Evolutionary conservation across 345 rosid genomes (phyloP).

Genomic region (Brassica carinata): DNA sequence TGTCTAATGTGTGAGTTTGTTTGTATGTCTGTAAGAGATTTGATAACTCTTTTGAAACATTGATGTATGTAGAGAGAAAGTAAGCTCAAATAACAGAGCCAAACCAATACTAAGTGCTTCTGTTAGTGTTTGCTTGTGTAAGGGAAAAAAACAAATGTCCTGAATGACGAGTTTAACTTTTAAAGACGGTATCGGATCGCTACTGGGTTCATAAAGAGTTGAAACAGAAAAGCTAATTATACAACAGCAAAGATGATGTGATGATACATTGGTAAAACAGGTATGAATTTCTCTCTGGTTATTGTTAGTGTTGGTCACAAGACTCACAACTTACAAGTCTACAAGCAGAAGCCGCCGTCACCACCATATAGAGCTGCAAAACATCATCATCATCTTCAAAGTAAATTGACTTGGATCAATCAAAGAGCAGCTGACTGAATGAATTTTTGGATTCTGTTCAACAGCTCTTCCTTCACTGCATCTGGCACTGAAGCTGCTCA

Average conservation of each 20-base stretch:
- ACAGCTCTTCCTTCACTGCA: constrained; percentile 66
- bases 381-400: background rate
- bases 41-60: background rate
- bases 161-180: background rate
- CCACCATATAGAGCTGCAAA: background rate
- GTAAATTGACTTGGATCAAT: background rate
- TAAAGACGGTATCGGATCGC: background rate
- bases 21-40: constrained; percentile 34
- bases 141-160: constrained; percentile 9
- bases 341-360: background rate
- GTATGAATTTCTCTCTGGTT: background rate
- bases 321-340: too few relatives aligned
- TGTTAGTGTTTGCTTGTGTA: constrained; percentile 19
- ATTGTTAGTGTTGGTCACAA: background rate
- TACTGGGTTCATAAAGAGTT: constrained; percentile 1
- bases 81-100: constrained; percentile 15
- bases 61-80: constrained; percentile 23
- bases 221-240: background rate
- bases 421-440: constrained; percentile 46
- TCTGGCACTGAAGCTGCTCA: constrained; percentile 73
- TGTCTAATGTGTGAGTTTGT: constrained; percentile 38
- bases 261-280: background rate
- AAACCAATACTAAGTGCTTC: background rate
- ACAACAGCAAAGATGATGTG: constrained; percentile 28
- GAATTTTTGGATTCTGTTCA: constrained; percentile 65